Evolutionary conservation across 805 yeast genomes (phyloP).

Genomic region (Starmerella lactis-condensi): DNA sequence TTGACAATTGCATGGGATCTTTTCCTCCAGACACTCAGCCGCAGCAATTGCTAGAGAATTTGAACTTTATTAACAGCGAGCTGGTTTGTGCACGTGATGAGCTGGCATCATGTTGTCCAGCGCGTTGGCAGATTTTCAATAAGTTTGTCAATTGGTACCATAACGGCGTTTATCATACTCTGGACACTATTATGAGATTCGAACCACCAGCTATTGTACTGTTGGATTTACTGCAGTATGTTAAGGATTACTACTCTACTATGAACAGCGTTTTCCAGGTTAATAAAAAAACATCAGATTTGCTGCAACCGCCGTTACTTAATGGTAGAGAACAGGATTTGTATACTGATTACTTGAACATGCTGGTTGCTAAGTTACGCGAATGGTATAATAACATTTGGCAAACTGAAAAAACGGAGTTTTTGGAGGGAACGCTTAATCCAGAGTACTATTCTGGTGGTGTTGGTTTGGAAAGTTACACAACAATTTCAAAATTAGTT

Average conservation of each 20-base stretch:
- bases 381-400: conserved; percentile 70
- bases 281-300: conserved; percentile 23
- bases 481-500: conserved; percentile 60
- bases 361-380: conserved; percentile 52
- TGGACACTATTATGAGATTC: conserved; percentile 40
- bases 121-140: conserved; percentile 52
- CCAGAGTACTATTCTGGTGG: conserved; percentile 58
- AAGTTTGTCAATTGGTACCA: conserved; percentile 50
- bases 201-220: conserved; percentile 70
- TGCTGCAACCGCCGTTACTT: conserved; percentile 39
- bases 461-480: conserved; percentile 56
- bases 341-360: conserved; percentile 56
- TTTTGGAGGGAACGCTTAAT: conserved; percentile 45
- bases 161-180: conserved; percentile 39
- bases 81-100: conserved; percentile 45
- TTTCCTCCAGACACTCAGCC: conserved; percentile 30
- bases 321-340: conserved; percentile 55
- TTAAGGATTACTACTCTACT: conserved; percentile 42
- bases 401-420: conserved; percentile 45
- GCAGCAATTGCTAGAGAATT: conserved; percentile 44
- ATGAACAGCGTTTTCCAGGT: conserved; percentile 35
- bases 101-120: conserved; percentile 44
- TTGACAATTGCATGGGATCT: conserved; percentile 42
- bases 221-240: conserved; percentile 57
- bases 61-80: conserved; percentile 75